Evolutionary conservation across 345 rosid genomes (phyloP).

Genomic region (Gossypium longicalyx): DNA sequence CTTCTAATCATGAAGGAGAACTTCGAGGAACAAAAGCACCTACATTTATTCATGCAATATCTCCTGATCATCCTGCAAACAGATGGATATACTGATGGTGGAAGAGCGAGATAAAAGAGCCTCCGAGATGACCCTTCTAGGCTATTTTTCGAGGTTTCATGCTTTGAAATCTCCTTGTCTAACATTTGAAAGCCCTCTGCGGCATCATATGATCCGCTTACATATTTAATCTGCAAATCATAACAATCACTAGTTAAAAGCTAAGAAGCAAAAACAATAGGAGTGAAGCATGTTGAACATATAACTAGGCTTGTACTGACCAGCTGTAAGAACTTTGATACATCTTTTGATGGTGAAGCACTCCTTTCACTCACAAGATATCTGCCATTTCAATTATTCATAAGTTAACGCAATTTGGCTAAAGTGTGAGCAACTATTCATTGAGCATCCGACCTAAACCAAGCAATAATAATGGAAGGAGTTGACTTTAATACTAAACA

Average conservation of each 20-base stretch:
- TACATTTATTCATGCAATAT: constrained; percentile 88
- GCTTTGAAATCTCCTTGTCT: constrained; percentile 69
- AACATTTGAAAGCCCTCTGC: constrained; percentile 73
- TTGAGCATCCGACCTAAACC: no score
- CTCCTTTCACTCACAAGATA: constrained; percentile 56
- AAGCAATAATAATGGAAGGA: no score
- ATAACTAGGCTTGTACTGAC: constrained; percentile 39
- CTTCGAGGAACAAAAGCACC: constrained; percentile 20
- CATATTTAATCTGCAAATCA: constrained; percentile 73
- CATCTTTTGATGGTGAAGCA: constrained; percentile 42
- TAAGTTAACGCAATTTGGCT: constrained; percentile 5
- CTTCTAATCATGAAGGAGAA: background rate
- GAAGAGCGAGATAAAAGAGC: constrained; percentile 91
- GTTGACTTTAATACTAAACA: no score
- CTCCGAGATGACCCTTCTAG: constrained; percentile 77
- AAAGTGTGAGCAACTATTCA: background rate
- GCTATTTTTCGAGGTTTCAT: constrained; percentile 61
- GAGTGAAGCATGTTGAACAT: background rate
- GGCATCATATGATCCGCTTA: constrained; percentile 77
- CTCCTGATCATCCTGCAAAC: constrained; percentile 84
- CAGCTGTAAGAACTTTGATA: constrained; percentile 71
- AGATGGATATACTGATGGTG: constrained; percentile 91
- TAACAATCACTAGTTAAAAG: constrained; percentile 13
- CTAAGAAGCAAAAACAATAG: background rate
- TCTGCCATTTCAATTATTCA: constrained; percentile 33